A percentile compares a stretch with the other conserved stretches of the same genome.
Evolutionary conservation across 1,284 basidiomycete species (phyloP).

Genomic region (Ganoderma sinense): DNA sequence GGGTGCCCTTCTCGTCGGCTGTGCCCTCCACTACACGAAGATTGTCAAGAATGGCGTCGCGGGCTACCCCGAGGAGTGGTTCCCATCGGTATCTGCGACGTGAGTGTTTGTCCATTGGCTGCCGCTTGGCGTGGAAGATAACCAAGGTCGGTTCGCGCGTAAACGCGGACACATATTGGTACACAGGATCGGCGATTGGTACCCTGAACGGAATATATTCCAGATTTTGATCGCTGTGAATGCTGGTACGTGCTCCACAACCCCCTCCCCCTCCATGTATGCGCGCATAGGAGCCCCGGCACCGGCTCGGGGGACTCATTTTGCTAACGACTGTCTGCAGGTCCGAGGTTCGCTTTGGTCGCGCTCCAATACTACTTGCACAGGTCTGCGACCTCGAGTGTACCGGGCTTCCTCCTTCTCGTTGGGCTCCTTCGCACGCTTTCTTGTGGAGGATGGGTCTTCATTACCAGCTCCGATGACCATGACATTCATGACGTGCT

Average conservation of each 20-base stretch:
- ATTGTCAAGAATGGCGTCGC: slow-evolving; percentile 91
- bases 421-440: slow-evolving; percentile 82
- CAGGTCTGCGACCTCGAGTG: slow-evolving; percentile 48
- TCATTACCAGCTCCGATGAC: slow-evolving; percentile 85
- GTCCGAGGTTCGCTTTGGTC: slow-evolving; percentile 84
- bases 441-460: slow-evolving; percentile 93
- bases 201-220: slow-evolving; percentile 88
- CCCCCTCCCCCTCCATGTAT: neutral
- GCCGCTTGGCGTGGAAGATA: neutral
- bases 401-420: slow-evolving; percentile 66
- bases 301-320: neutral
- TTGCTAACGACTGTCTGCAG: slow-evolving; percentile 41
- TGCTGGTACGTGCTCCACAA: slow-evolving; percentile 59
- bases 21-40: slow-evolving; percentile 81
- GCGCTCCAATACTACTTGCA: slow-evolving; percentile 76
- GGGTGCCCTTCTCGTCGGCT: slow-evolving; percentile 74
- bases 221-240: slow-evolving; percentile 91
- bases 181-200: slow-evolving; percentile 89
- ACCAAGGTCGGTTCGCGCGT: neutral
- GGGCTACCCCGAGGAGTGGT: slow-evolving; percentile 91
- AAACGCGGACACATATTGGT: slow-evolving; percentile 8
- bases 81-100: slow-evolving; percentile 93
- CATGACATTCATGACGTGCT: slow-evolving; percentile 88
- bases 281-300: neutral
- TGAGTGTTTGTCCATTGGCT: slow-evolving; percentile 48